Conservation (phyloP, 257 asterid genomes). For the Salvia splendens region DNA sequence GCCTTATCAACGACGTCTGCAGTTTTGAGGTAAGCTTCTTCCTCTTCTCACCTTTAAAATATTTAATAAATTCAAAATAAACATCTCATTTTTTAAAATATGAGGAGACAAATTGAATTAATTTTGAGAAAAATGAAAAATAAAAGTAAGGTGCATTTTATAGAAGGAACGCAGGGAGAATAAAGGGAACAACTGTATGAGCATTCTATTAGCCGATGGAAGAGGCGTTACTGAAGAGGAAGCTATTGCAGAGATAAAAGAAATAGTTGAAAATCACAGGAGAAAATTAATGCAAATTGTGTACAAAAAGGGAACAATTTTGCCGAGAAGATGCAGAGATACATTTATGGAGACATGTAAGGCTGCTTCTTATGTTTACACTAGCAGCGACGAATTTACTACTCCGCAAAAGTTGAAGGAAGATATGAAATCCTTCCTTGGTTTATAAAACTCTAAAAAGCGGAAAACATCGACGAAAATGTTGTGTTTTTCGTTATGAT, state of each 20-base stretch:
- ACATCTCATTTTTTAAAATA: no score
- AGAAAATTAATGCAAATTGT: constrained; percentile 40
- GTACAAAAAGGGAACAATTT: constrained; percentile 30
- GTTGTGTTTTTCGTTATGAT: no score
- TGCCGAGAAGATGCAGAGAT: constrained; percentile 39
- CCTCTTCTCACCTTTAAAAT: no score
- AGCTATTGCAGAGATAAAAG: constrained; percentile 18
- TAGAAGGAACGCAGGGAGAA: constrained; percentile 35
- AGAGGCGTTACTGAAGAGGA: constrained; percentile 31
- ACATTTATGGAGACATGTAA: constrained; percentile 34
- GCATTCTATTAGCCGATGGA: constrained; percentile 15
- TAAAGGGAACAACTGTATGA: constrained; percentile 28
- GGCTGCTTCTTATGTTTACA: constrained; percentile 33
- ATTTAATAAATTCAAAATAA: no score
- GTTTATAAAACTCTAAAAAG: neutral
- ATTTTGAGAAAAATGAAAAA: neutral
- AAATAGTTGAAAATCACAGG: constrained; percentile 31
- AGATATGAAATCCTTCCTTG: constrained; percentile 27
- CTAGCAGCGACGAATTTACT: constrained; percentile 33
- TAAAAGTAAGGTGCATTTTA: neutral
- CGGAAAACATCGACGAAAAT: no score
- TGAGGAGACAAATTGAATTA: no score
- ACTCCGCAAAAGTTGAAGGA: constrained; percentile 35
- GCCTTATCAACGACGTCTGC: constrained; percentile 42
- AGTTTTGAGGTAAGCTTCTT: constrained; percentile 32